These are phyloP conservation scores for Yamadazyma paraphyllophila DNA, from an alignment of 805 yeast genomes.

Conservation along the genomic window DNA sequence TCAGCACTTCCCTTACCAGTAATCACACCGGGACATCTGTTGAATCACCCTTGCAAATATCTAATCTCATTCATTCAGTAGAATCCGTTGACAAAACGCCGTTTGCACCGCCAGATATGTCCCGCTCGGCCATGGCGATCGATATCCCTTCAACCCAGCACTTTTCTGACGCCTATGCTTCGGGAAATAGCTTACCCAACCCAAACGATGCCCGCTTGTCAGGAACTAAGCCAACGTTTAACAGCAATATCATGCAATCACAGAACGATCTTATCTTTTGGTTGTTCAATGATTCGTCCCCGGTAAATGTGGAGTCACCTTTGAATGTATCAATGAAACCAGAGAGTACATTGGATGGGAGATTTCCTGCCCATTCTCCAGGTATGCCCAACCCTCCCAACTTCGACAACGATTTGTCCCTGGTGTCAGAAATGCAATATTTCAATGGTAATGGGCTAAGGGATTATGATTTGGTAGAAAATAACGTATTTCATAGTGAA, in stretches of 20 bases:
- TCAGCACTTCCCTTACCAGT: not conserved
- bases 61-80: constrained; percentile 18
- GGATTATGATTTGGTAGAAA: constrained; percentile 31
- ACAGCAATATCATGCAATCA: constrained; percentile 19
- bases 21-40: not conserved
- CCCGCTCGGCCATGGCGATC: not conserved
- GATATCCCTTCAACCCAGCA: not conserved
- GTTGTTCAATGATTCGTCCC: constrained; percentile 35
- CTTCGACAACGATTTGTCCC: not conserved
- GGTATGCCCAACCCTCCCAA: not conserved
- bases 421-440: not conserved
- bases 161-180: not conserved
- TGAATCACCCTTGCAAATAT: constrained; percentile 18
- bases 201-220: not conserved
- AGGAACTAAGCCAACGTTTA: not conserved
- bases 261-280: constrained; percentile 41
- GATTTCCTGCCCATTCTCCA: not conserved
- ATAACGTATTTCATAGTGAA: constrained; percentile 35
- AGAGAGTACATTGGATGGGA: not conserved
- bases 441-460: not conserved
- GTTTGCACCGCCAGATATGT: not conserved
- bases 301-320: constrained; percentile 8
- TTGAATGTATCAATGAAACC: not conserved
- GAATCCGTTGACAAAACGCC: constrained; percentile 4
- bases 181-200: not conserved